Evolutionary conservation across 1,284 basidiomycete genomes (phyloP).

Genomic region (Stygiomarasmius scandens): DNA sequence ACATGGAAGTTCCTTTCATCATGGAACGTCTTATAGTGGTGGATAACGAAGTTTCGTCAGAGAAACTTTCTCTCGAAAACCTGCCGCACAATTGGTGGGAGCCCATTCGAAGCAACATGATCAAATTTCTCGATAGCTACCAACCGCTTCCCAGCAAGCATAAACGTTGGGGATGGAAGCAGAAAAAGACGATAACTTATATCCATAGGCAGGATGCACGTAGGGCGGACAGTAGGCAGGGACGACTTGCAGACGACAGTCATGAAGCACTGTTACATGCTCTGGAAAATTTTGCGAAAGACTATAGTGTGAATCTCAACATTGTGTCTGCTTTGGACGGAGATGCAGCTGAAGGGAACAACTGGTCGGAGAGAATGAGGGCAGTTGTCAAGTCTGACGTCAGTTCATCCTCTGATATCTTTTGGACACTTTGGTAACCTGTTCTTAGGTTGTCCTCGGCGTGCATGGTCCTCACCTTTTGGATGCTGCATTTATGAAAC

Average conservation of each 20-base stretch:
- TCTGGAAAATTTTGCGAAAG: constrained; percentile 53
- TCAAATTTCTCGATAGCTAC: constrained; percentile 49
- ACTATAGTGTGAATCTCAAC: constrained; percentile 68
- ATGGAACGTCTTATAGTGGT: constrained; percentile 77
- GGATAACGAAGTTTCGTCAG: constrained; percentile 71
- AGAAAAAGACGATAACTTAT: constrained; percentile 69
- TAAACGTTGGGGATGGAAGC: constrained; percentile 14
- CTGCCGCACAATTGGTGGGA: constrained; percentile 66
- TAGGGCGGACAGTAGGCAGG: constrained; percentile 15
- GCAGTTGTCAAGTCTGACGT: constrained; percentile 77
- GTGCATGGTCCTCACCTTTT: constrained; percentile 74
- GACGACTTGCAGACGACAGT: constrained; percentile 35
- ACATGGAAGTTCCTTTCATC: constrained; percentile 69
- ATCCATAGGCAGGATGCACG: constrained; percentile 67
- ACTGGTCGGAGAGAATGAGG: constrained; percentile 62
- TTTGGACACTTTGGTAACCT: not conserved
- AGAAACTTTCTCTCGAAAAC: constrained; percentile 14
- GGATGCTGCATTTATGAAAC: constrained; percentile 74
- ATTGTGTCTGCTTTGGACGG: constrained; percentile 60
- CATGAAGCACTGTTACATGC: constrained; percentile 55
- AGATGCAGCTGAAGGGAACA: constrained; percentile 31
- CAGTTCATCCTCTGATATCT: constrained; percentile 27
- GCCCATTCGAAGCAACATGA: constrained; percentile 60
- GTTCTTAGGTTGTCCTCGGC: constrained; percentile 65
- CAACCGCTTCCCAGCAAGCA: constrained; percentile 13